These are phyloP conservation scores for Ilex aquifolium DNA, from an alignment of 257 asterid species.

Conservation along the genomic window DNA sequence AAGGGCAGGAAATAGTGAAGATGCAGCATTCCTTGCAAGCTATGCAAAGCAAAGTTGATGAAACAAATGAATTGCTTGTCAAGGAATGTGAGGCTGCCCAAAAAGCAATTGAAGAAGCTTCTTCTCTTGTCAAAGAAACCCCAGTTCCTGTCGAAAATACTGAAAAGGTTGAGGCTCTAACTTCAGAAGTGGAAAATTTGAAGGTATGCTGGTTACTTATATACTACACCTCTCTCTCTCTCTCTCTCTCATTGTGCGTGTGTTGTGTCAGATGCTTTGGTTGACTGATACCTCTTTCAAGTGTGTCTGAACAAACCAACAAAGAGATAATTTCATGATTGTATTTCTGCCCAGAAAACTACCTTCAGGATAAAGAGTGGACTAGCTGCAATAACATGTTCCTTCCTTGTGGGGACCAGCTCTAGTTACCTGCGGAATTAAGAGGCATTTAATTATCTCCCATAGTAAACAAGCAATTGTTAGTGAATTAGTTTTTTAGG, in stretches of 20 bases:
- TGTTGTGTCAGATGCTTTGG: not conserved
- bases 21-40: not conserved
- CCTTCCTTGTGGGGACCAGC: too few relatives aligned
- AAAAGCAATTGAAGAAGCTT: not conserved
- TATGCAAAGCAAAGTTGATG: not conserved
- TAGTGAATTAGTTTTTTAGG: too few relatives aligned
- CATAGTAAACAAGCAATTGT: too few relatives aligned
- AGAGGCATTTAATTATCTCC: too few relatives aligned
- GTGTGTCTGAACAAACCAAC: too few relatives aligned
- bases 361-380: too few relatives aligned
- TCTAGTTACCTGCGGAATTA: too few relatives aligned
- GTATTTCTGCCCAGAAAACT: too few relatives aligned
- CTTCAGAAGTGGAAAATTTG: constrained; percentile 60
- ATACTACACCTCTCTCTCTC: constrained; percentile 8
- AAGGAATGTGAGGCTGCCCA: not conserved
- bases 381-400: too few relatives aligned
- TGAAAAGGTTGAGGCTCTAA: constrained; percentile 60
- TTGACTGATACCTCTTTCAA: too few relatives aligned
- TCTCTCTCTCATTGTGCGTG: constrained; percentile 1
- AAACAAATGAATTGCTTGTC: not conserved
- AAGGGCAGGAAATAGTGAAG: constrained; percentile 48
- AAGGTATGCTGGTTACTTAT: constrained; percentile 45
- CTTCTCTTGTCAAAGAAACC: constrained; percentile 3
- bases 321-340: too few relatives aligned
- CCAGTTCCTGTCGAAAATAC: constrained; percentile 84